These are phyloP conservation scores for Hypomyces rosellus DNA, from an alignment of 2,329 filamentous ascomycete genomes.

Conservation along the genomic window DNA sequence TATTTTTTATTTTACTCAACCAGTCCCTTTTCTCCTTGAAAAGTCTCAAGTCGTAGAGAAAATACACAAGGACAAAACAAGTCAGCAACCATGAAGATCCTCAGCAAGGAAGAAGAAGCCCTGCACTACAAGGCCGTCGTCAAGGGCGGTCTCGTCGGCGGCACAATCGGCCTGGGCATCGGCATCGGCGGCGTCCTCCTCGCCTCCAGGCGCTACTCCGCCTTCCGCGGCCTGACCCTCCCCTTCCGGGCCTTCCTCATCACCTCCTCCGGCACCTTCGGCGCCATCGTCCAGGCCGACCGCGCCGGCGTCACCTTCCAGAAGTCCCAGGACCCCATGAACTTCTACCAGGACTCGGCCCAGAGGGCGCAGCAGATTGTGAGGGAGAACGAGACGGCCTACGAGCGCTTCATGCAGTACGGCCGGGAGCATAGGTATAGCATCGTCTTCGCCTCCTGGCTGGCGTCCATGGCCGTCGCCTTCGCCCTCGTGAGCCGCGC, in stretches of 20 bases:
- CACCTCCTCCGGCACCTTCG: constrained; percentile 74
- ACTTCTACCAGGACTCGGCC: constrained; percentile 58
- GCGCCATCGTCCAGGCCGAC: constrained; percentile 84
- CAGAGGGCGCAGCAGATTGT: constrained; percentile 49
- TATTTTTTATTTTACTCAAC: background rate
- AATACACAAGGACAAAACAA: background rate
- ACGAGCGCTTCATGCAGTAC: constrained; percentile 63
- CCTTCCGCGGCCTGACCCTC: constrained; percentile 74
- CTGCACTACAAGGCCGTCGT: constrained; percentile 79
- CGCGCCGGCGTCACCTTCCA: constrained; percentile 61
- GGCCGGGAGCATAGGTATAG: constrained; percentile 76
- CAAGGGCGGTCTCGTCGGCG: constrained; percentile 71
- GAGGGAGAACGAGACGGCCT: constrained; percentile 48
- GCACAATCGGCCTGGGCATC: constrained; percentile 57
- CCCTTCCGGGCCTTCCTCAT: constrained; percentile 90
- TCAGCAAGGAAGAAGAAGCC: constrained; percentile 87
- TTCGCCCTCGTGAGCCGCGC: constrained; percentile 72
- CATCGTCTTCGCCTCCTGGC: constrained; percentile 77
- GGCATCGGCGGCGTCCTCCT: constrained; percentile 63
- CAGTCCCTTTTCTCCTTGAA: background rate
- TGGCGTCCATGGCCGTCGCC: constrained; percentile 70
- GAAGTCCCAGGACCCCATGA: constrained; percentile 59
- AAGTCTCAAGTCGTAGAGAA: background rate
- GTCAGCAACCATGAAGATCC: constrained; percentile 71
- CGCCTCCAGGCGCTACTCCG: constrained; percentile 65